phyloP scores from a whole-genome alignment of 768 basidiomycete species.

The Austroboletus eburneus region DNA sequence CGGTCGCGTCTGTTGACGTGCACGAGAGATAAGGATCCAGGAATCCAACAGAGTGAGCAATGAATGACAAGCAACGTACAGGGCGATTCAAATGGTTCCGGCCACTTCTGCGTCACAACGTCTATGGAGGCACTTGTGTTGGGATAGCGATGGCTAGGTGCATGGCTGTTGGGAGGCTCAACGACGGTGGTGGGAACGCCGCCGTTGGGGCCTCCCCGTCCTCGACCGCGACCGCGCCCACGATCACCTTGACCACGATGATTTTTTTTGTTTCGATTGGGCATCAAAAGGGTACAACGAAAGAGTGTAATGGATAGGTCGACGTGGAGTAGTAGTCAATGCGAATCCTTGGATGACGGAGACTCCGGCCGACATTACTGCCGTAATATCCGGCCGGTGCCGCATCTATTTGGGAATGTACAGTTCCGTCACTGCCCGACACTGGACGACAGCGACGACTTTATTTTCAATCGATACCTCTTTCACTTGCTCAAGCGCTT shows the following conservation, averaged over 20 bases:
- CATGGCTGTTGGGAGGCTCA: background rate
- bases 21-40: conserved; percentile 4
- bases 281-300: conserved; percentile 16
- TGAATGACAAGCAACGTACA: conserved; percentile 16
- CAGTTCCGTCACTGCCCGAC: no score
- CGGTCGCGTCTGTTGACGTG: conserved; percentile 2
- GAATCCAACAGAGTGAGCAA: no score
- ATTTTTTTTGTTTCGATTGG: conserved; percentile 6
- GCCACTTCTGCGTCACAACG: conserved; percentile 24
- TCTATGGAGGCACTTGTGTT: conserved; percentile 20
- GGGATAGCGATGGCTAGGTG: conserved; percentile 16
- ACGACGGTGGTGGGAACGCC: background rate
- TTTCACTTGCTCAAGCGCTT: no score
- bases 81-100: background rate
- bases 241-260: conserved; percentile 22
- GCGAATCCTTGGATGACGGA: no score
- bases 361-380: no score
- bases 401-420: no score
- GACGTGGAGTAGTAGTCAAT: background rate
- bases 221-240: conserved; percentile 7
- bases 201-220: conserved; percentile 6
- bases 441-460: no score
- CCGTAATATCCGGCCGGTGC: no score
- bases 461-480: no score
- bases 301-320: background rate